Evolutionary conservation across 306 rosid genomes (phyloP).

Genomic region (Canavalia ensiformis): DNA sequence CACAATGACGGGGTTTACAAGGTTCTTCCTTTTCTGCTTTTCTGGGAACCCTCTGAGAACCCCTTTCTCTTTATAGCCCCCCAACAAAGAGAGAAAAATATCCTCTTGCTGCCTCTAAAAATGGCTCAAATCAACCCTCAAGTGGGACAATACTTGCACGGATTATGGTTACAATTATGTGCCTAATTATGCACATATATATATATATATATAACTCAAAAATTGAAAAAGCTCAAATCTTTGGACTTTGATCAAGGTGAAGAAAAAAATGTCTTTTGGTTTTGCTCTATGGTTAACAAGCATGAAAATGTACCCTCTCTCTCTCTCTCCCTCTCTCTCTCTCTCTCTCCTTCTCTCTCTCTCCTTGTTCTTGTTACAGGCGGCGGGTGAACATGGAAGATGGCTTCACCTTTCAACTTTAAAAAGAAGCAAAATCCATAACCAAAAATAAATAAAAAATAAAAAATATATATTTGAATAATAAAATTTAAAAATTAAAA

Average conservation of each 20-base stretch:
- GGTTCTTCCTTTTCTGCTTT: constrained; percentile 50
- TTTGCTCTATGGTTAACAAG: constrained; percentile 41
- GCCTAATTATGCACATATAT: neutral
- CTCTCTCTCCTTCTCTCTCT: neutral
- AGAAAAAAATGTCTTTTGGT: constrained; percentile 46
- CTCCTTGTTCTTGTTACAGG: constrained; percentile 53
- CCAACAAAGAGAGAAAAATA: constrained; percentile 45
- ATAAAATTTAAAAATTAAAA: neutral
- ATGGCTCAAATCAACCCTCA: constrained; percentile 44
- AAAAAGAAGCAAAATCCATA: constrained; percentile 61
- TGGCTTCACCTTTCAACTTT: constrained; percentile 55
- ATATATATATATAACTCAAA: neutral
- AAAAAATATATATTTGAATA: neutral
- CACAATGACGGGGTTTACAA: constrained; percentile 77
- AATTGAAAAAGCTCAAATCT: neutral
- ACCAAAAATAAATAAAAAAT: neutral
- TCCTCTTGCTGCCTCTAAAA: constrained; percentile 39
- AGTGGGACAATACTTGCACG: constrained; percentile 34
- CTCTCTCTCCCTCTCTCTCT: neutral
- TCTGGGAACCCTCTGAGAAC: constrained; percentile 40
- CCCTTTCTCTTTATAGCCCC: constrained; percentile 46
- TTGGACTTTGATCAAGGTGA: constrained; percentile 19
- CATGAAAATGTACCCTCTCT: constrained; percentile 41
- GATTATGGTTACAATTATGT: constrained; percentile 14
- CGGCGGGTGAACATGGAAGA: constrained; percentile 61